Percentiles rank a stretch among this genome's conserved stretches.
Evolutionary conservation across 2,329 filamentous ascomycete species (phyloP).

Genomic region (Alternaria sp.): DNA sequence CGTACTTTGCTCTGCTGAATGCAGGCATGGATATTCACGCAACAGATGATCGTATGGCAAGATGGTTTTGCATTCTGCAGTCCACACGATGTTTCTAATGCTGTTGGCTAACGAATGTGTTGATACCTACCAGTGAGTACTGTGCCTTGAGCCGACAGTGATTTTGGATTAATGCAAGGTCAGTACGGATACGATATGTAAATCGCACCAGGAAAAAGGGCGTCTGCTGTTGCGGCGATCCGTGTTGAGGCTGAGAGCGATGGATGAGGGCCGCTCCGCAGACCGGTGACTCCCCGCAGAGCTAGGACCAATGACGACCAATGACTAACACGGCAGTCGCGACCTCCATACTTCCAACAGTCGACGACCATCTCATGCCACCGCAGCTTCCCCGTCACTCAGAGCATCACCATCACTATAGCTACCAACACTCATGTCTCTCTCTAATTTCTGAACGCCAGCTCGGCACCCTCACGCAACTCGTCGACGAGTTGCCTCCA

Average conservation of each 20-base stretch:
- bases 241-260: not conserved
- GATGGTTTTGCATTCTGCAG: not conserved
- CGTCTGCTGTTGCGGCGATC: conserved; percentile 1
- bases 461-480: conserved; percentile 29
- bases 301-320: conserved; percentile 16
- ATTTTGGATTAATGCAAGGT: not conserved
- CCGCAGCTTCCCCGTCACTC: not conserved
- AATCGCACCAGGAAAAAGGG: conserved; percentile 1
- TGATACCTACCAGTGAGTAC: not conserved
- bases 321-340: conserved; percentile 11
- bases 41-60: not conserved
- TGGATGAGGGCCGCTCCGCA: conserved; percentile 6
- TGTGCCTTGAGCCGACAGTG: too few relatives aligned
- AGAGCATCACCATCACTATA: not conserved
- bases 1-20: not conserved
- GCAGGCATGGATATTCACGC: not conserved
- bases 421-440: conserved; percentile 16
- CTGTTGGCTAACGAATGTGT: not conserved
- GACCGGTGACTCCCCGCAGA: conserved; percentile 16
- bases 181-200: not conserved
- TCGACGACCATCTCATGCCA: conserved; percentile 3
- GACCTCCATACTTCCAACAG: conserved; percentile 7
- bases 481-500: conserved; percentile 26
- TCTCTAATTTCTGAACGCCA: conserved; percentile 26
- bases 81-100: not conserved